phyloP scores from a whole-genome alignment of 306 rosid species.

The Ammopiptanthus mongolicus region DNA sequence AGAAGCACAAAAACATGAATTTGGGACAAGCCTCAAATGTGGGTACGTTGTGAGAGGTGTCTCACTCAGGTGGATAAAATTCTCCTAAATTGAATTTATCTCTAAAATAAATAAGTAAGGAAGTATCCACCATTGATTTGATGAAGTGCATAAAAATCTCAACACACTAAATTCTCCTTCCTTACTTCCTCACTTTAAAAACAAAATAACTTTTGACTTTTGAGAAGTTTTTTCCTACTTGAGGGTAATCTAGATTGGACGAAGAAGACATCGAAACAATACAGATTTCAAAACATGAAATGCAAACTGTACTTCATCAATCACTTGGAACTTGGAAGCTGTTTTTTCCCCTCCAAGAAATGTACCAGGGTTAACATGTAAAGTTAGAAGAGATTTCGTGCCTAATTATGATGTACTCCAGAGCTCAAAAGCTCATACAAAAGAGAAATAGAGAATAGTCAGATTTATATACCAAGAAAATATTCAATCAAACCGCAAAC shows the following conservation, averaged over 20 bases:
- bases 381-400: slow-evolving; percentile 7
- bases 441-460: slow-evolving; percentile 19
- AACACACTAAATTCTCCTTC: too few relatives aligned
- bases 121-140: too few relatives aligned
- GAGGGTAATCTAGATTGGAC: neutral
- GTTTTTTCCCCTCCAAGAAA: neutral
- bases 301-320: neutral
- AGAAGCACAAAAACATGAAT: neutral
- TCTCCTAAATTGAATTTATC: too few relatives aligned
- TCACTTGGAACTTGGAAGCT: slow-evolving; percentile 1
- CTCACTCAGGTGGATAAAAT: neutral
- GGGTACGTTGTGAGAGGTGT: neutral
- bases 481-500: neutral
- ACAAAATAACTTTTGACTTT: neutral
- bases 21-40: neutral
- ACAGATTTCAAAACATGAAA: neutral
- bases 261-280: neutral
- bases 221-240: neutral
- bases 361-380: slow-evolving; percentile 16
- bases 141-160: too few relatives aligned
- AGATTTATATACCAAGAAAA: slow-evolving; percentile 26
- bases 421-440: slow-evolving; percentile 13
- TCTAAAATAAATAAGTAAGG: too few relatives aligned
- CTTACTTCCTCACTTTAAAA: too few relatives aligned
- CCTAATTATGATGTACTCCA: slow-evolving; percentile 2